Base-by-base conservation (phyloP, 805 yeast genomes). In the Starmerella cellae region DNA sequence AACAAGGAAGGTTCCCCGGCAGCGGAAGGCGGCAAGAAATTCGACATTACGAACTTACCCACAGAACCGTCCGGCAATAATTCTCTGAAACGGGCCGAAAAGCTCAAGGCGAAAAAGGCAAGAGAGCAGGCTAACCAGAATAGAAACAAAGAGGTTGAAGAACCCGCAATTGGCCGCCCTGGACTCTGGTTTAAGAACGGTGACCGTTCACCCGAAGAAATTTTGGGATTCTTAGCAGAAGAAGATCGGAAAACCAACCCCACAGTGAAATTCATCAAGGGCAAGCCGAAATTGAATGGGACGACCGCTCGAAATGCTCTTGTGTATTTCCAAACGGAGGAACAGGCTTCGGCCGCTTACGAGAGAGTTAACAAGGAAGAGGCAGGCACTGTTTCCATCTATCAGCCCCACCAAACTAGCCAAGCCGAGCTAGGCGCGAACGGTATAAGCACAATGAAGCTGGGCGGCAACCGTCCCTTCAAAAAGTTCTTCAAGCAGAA, bases 161-260 rank as follows among this genome's bases (percentile, higher is more conserved):
- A 39, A 30, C 14, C 11, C 35, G 11, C 14, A 8, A 29, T 19
- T 31, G 17, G 29, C 45, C 50, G 49, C 10, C 65, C 64, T 6
- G 69, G 66, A 2, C 52, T 64, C 19, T 65, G 67, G 66, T 54
- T 64, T 49, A 56, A 62, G 29, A 56, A 57, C 35, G 68, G 63
- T 34, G 56, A 53, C 28, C 58, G 56, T n/a, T 29, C 55, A 14
- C 59, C 60, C 37, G 60, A 57, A 20, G 56, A 54, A 26, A 52
- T 63, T 17, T 48, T 55, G 21, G 53, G 46, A 14, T 53, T 49
- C 37, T 60, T 65, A 37, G 49, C 55, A 30, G 56, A 47, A 14
- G 58, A 58, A 36, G 66, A 64, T 41, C 60, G 57, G 19, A 47
- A 45, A 8, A 38, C 48, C 37, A 59, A 64, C 31, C 55, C 59